phyloP scores from a whole-genome alignment of 352 stramenopile genomes.

The Thraustochytrium sp. region DNA sequence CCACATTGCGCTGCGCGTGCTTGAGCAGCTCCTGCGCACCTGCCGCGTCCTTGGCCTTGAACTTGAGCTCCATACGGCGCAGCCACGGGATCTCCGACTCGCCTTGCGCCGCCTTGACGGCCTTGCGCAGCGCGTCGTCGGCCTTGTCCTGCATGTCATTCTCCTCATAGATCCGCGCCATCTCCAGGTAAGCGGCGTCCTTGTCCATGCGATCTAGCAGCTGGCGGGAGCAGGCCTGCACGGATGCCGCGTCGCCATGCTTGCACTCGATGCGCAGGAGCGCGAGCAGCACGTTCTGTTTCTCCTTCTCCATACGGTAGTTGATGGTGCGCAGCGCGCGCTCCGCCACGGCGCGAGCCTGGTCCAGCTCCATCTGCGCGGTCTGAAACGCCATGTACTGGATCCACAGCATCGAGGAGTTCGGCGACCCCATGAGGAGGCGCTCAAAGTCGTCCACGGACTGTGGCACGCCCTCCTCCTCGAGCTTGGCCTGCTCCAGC shows the following conservation, averaged over 20 bases:
- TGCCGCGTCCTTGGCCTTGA: slow-evolving; percentile 53
- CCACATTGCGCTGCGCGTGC: slow-evolving; percentile 68
- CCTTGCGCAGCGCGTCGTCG: slow-evolving; percentile 65
- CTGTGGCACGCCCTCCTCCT: slow-evolving; percentile 65
- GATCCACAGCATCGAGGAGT: slow-evolving; percentile 83
- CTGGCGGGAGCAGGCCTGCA: slow-evolving; percentile 69
- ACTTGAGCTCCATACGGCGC: slow-evolving; percentile 65
- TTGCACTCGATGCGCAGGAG: slow-evolving; percentile 78
- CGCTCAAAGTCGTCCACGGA: slow-evolving; percentile 76
- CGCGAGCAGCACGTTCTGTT: slow-evolving; percentile 81
- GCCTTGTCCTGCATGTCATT: slow-evolving; percentile 53
- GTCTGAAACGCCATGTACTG: slow-evolving; percentile 86
- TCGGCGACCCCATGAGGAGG: slow-evolving; percentile 71
- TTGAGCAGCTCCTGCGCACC: slow-evolving; percentile 69
- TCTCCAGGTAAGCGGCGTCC: slow-evolving; percentile 74
- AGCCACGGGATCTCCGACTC: slow-evolving; percentile 77
- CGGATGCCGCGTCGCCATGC: slow-evolving; percentile 65
- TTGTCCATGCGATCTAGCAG: slow-evolving; percentile 55
- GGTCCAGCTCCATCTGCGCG: slow-evolving; percentile 71
- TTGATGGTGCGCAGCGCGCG: slow-evolving; percentile 73
- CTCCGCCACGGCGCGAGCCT: slow-evolving; percentile 71
- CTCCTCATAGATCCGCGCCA: slow-evolving; percentile 75
- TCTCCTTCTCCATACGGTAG: slow-evolving; percentile 79
- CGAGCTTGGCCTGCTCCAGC: slow-evolving; percentile 69
- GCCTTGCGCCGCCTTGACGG: slow-evolving; percentile 81